Evolutionary conservation across 164 flowering plant species (phyloP).

Genomic region (Platanus orientalis): DNA sequence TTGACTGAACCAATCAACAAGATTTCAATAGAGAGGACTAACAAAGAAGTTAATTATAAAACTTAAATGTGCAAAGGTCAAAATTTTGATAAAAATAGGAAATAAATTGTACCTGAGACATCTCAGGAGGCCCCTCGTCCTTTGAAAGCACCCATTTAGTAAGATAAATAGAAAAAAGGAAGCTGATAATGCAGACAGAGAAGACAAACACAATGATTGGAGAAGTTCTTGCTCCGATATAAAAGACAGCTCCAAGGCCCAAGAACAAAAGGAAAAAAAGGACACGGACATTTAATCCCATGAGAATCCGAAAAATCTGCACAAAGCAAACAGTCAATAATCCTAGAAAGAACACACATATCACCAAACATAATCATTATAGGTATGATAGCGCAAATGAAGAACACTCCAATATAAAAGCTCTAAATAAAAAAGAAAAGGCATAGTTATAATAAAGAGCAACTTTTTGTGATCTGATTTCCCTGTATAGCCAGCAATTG

Average conservation of each 20-base stretch:
- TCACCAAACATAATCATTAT: neutral
- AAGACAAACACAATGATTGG: constrained; percentile 88
- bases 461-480: neutral
- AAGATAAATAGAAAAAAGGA: constrained; percentile 72
- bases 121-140: constrained; percentile 99
- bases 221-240: constrained; percentile 84
- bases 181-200: constrained; percentile 77
- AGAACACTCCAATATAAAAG: neutral
- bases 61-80: neutral
- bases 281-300: constrained; percentile 73
- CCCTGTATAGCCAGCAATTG: no score
- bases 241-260: constrained; percentile 68
- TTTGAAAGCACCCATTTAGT: constrained; percentile 92
- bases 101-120: constrained; percentile 63
- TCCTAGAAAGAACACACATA: no score
- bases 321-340: constrained; percentile 17
- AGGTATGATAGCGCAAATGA: neutral
- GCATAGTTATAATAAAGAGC: neutral
- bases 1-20: neutral
- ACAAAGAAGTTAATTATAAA: neutral
- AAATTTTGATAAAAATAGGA: constrained; percentile 5
- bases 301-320: constrained; percentile 72
- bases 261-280: constrained; percentile 57
- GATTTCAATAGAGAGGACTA: neutral
- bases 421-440: neutral